Percentiles rank a stretch among this genome's conserved stretches.
Conservation (phyloP, 495 filamentous ascomycete genomes). For the Penicillium pancosmium region DNA sequence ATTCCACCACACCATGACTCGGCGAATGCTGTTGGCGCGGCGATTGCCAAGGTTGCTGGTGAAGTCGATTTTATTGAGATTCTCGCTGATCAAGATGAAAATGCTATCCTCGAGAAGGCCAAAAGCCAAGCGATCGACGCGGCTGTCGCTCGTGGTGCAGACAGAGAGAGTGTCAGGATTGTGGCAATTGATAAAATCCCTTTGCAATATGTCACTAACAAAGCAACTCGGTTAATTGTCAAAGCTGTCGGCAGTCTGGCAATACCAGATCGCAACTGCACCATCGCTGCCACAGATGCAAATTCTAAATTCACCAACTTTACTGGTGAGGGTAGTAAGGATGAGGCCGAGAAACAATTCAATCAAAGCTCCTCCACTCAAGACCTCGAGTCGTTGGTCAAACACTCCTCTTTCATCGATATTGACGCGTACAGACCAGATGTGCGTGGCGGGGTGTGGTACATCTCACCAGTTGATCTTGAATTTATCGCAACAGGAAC, state of each 20-base stretch:
- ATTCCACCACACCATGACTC: conserved; percentile 41
- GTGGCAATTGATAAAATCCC: conserved; percentile 40
- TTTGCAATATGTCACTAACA: conserved; percentile 40
- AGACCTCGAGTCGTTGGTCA: conserved; percentile 6
- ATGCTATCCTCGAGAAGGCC: conserved; percentile 35
- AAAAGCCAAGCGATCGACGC: conserved; percentile 42
- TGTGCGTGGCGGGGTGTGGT: conserved; percentile 45
- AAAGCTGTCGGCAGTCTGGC: conserved; percentile 36
- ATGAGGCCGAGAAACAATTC: conserved; percentile 13
- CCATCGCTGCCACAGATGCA: too few relatives aligned
- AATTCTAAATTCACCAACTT: neutral
- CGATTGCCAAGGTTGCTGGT: conserved; percentile 53
- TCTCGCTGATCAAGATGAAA: conserved; percentile 35
- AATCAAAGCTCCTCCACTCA: conserved; percentile 3
- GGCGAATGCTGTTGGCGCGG: conserved; percentile 60
- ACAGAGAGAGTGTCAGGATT: conserved; percentile 28
- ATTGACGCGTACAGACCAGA: conserved; percentile 52
- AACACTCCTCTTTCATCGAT: conserved; percentile 32
- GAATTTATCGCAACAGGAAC: conserved; percentile 32
- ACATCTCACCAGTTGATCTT: conserved; percentile 25
- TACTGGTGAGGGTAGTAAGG: conserved; percentile 3
- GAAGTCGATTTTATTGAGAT: conserved; percentile 49
- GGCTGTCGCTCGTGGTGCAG: conserved; percentile 42
- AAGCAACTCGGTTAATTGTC: conserved; percentile 32
- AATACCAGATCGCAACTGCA: conserved; percentile 1